These are phyloP conservation scores for Euphorbia pulcherrima DNA, from an alignment of 345 rosid species.

Conservation along the genomic window DNA sequence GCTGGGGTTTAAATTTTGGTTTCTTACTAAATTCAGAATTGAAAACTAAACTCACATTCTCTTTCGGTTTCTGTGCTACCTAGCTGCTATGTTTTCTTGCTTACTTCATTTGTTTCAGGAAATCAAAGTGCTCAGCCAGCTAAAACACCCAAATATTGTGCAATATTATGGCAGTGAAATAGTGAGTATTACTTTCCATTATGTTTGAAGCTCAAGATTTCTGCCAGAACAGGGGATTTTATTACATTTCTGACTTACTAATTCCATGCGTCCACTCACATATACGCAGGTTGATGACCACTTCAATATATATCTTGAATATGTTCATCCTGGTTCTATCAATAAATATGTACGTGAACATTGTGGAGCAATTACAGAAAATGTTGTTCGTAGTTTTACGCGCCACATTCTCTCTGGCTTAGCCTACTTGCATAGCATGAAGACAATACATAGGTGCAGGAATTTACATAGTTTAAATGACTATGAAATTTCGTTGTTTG, in stretches of 20 bases:
- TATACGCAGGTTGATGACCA: slow-evolving; percentile 64
- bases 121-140: slow-evolving; percentile 81
- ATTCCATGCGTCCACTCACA: no score
- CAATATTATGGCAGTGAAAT: slow-evolving; percentile 97
- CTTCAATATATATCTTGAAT: slow-evolving; percentile 86
- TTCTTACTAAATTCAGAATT: not conserved
- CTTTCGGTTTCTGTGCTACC: not conserved
- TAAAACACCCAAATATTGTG: slow-evolving; percentile 93
- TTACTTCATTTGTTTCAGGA: slow-evolving; percentile 48
- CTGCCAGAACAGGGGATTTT: slow-evolving; percentile 7
- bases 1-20: not conserved
- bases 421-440: slow-evolving; percentile 81
- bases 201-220: not conserved
- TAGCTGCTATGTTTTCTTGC: slow-evolving; percentile 16
- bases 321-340: slow-evolving; percentile 95
- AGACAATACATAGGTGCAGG: slow-evolving; percentile 82
- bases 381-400: slow-evolving; percentile 80
- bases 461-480: not conserved
- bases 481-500: slow-evolving; percentile 9
- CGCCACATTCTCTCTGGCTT: slow-evolving; percentile 91
- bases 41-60: no score
- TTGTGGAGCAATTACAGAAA: slow-evolving; percentile 88
- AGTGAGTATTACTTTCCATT: slow-evolving; percentile 47
- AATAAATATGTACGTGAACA: slow-evolving; percentile 81
- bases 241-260: slow-evolving; percentile 16